These are phyloP conservation scores for Eucalyptus decipiens DNA, from an alignment of 345 rosid species.

Conservation along the genomic window DNA sequence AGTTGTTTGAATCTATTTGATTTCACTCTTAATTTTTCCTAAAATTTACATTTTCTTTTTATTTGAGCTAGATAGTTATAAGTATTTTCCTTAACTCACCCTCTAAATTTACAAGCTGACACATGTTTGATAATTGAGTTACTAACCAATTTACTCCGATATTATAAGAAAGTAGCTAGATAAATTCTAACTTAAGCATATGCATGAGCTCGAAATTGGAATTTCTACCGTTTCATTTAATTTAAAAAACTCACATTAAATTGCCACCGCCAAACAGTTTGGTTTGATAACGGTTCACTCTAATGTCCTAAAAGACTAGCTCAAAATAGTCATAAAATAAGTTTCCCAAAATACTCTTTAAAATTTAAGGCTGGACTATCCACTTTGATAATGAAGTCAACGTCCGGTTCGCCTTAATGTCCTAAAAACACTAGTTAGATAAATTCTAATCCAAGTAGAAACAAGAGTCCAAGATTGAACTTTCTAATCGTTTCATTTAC, in stretches of 20 bases:
- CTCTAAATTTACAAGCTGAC: fast-evolving
- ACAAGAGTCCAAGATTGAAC: background rate
- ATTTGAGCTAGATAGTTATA: background rate
- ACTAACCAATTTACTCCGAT: background rate
- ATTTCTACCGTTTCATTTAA: background rate
- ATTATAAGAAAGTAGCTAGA: background rate
- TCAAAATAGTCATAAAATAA: background rate
- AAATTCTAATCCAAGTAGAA: background rate
- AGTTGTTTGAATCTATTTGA: background rate
- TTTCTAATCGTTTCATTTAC: no score
- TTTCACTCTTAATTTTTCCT: background rate
- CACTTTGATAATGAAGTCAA: background rate
- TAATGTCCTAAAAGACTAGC: background rate
- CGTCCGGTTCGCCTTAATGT: background rate
- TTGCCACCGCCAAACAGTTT: fast-evolving
- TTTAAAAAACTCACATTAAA: background rate
- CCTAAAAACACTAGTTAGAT: background rate
- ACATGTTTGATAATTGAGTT: background rate
- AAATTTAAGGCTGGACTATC: background rate
- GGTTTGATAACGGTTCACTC: background rate
- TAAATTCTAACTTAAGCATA: background rate
- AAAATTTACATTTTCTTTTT: background rate
- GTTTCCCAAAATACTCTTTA: background rate
- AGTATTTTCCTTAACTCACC: background rate
- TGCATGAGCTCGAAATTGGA: background rate